Conservation (phyloP, 2,329 filamentous ascomycete genomes). For the Onygenales sp. region DNA sequence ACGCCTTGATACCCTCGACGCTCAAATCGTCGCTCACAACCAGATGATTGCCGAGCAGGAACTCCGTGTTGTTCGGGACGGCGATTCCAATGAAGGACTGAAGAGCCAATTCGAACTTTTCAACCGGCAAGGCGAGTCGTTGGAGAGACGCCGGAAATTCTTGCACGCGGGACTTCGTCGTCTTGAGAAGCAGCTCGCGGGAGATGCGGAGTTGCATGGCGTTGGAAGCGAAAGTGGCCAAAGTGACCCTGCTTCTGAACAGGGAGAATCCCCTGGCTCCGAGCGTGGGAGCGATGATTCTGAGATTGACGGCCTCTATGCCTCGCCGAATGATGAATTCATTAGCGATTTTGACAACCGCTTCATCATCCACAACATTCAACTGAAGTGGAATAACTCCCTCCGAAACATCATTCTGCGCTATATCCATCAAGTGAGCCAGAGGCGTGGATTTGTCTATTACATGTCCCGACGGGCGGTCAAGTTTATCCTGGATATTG, state of each 20-base stretch:
- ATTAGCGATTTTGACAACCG: constrained; percentile 95
- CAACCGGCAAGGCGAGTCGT: constrained; percentile 46
- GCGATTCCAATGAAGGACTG: constrained; percentile 38
- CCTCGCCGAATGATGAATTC: constrained; percentile 66
- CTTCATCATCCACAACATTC: constrained; percentile 95
- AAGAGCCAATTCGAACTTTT: constrained; percentile 41
- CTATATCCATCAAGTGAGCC: constrained; percentile 95
- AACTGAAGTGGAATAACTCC: constrained; percentile 97
- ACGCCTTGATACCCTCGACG: constrained; percentile 66
- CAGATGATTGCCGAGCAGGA: constrained; percentile 67
- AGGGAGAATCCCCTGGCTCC: constrained; percentile 27
- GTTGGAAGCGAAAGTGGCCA: constrained; percentile 31
- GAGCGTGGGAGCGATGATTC: constrained; percentile 47
- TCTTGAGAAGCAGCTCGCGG: constrained; percentile 40
- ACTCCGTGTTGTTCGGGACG: constrained; percentile 47
- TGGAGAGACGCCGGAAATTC: constrained; percentile 51
- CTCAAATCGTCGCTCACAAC: constrained; percentile 68
- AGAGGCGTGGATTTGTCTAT: constrained; percentile 91
- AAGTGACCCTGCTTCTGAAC: constrained; percentile 1
- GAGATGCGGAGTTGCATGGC: constrained; percentile 35
- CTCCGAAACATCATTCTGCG: constrained; percentile 91
- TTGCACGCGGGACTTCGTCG: constrained; percentile 49
- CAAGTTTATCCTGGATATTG: constrained; percentile 96
- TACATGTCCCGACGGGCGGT: constrained; percentile 92
- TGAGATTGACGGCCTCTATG: constrained; percentile 50